Base-by-base conservation (phyloP, 179 eudicot species). In the Camellia oleifera region DNA sequence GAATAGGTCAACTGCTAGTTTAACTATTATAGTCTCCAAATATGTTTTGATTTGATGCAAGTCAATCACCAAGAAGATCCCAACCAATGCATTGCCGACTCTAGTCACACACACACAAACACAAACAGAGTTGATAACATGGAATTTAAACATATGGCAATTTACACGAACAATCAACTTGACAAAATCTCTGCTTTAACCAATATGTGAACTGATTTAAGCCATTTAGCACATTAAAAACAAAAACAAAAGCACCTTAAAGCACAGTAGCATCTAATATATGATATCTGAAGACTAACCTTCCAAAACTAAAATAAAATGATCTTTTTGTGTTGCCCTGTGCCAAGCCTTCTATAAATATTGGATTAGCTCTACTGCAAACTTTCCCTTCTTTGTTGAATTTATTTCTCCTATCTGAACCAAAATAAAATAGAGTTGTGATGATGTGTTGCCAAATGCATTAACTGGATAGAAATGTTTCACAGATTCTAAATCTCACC, bases 351-450 rank as follows among this genome's bases (percentile, higher is more conserved):
- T 23, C 83, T 77, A 95, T 48, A 95, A 69, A 76, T 87, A 95
- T 66, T 87, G 91, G 68, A 92, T 86, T 63, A 95, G 91, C 88
- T 95, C 98, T 53, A 91, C 91, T 13, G 94, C 89, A 78, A 90
- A 92, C 85, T 87, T 93, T 54, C 97, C 98, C 83, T 92, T 95
- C 93, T 85, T 95, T 26, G 98, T 95, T n/a, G 90, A 72, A 80
- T 79, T 82, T 79, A 95, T 92, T 80, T 95, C 97, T 32, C 98
- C 97, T 18, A 95, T 87, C 98, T 95, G 94, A 75, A 54, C 76
- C 65, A 58, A 80, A 61, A 23, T 40, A 70, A 15, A 61, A 60
- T 1, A 20, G 72, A 13, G 18, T 45, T 46, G 46, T 78, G 17
- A 61, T 44, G 65, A 71, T 48, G 61, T 44, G 11, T 72, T 50